Percentiles rank a stretch among this genome's conserved stretches.
Evolutionary conservation across 495 filamentous ascomycete genomes (phyloP).

Genomic region (Aspergillus leporis): DNA sequence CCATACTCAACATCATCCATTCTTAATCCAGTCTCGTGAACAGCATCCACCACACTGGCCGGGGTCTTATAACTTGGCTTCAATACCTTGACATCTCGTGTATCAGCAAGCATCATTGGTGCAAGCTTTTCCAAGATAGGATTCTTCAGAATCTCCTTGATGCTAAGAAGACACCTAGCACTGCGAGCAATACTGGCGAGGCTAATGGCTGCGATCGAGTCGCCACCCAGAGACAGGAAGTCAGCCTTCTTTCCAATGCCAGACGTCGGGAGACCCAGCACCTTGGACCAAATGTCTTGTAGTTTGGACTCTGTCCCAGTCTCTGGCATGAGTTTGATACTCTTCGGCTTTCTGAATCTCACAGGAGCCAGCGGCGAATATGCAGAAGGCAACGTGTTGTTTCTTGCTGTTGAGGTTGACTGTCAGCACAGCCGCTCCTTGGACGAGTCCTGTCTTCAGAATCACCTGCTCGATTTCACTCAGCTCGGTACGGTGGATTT

Average conservation of each 20-base stretch:
- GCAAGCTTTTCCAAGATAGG: constrained; percentile 14
- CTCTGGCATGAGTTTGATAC: background rate
- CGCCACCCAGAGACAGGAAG: constrained; percentile 29
- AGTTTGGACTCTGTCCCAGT: constrained; percentile 1
- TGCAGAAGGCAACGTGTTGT: constrained; percentile 16
- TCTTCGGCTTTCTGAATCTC: background rate
- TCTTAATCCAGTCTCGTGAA: too few relatives aligned
- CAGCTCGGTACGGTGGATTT: constrained; percentile 50
- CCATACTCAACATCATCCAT: too few relatives aligned
- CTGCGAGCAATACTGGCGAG: constrained; percentile 16
- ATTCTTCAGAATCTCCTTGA: constrained; percentile 15
- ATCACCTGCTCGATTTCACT: constrained; percentile 38
- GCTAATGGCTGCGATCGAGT: constrained; percentile 32
- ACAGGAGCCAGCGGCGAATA: background rate
- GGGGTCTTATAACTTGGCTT: constrained; percentile 10
- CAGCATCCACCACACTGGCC: background rate
- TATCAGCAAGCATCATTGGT: too few relatives aligned
- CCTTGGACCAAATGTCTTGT: constrained; percentile 18
- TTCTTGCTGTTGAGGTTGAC: constrained; percentile 8
- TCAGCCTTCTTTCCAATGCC: constrained; percentile 13
- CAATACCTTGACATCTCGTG: too few relatives aligned
- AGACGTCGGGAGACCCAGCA: constrained; percentile 11
- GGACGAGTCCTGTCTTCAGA: constrained; percentile 6
- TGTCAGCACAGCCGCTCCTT: constrained; percentile 14
- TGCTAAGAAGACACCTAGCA: constrained; percentile 11